Evolutionary conservation across 805 yeast genomes (phyloP), one percentile per base, ranked within the genome.

Genomic region (Wickerhamiella azymoides): DNA sequence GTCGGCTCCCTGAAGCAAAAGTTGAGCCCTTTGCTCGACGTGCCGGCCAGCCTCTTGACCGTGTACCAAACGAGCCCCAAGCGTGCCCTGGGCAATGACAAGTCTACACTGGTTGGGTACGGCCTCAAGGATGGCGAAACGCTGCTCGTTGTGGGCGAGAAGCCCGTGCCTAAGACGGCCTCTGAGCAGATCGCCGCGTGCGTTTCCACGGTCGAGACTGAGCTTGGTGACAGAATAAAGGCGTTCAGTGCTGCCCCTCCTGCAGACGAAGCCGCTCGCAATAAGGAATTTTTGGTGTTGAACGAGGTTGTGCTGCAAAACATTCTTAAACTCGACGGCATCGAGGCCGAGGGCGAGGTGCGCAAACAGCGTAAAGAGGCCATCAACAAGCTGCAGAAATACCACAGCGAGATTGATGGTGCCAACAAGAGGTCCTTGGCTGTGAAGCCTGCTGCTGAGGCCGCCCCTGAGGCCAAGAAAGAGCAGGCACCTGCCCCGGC

Each of bases 1-100:
- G 28, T 88, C 28, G 71, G 67, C 14, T 76, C 79, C 51, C 67
- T 85, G 46, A 71, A 85, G 50, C 52, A 60, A 1, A 80, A 77
- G 57, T 62, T 79, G 2, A 70, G 77, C 30, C 63, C 68, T 36
- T 66, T 82, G 50, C 73, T 80, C 53, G 68, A 70, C 47, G 75
- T 74, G 11, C 57, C 45, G 64, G 66, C 51, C 5, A 37, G 36
- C 9, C 37, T 40, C 19, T 51, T 56, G 11, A 21, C 33, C 24
- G 48, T 57, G 26, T 52, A 30, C 47, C 43, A 46, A 37, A 24
- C 43, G 17, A 41, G 43, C 18, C 55, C 56, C 24, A 54, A 47
- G 46, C 47, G 47, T 13, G 45, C 47, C 43, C 47, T 55, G 30
- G 36, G 33, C n/a, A 49, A 52, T 32, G 45, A 50, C 37, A 24